These are phyloP conservation scores for Didymella segeticola DNA, from an alignment of 2,329 filamentous ascomycete genomes.

Conservation along the genomic window DNA sequence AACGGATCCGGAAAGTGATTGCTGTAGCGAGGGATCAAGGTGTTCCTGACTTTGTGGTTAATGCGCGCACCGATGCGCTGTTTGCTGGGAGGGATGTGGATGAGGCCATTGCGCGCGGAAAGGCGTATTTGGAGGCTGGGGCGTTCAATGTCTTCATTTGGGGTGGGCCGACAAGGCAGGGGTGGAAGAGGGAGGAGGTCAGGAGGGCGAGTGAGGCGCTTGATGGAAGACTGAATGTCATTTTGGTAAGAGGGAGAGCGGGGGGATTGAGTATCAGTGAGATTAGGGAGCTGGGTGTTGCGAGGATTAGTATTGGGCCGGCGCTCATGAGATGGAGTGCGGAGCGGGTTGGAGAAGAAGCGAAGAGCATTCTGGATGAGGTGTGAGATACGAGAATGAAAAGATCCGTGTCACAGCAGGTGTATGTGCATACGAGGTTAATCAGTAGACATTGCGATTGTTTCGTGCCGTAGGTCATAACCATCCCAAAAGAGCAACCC, in stretches of 20 bases:
- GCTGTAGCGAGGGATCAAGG: slow-evolving; percentile 55
- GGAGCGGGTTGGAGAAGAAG: slow-evolving; percentile 28
- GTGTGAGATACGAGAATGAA: not conserved
- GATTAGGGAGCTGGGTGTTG: slow-evolving; percentile 40
- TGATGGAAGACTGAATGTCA: slow-evolving; percentile 40
- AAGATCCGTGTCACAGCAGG: not conserved
- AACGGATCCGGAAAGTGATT: slow-evolving; percentile 55
- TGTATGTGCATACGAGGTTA: not conserved
- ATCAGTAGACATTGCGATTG: slow-evolving; percentile 7
- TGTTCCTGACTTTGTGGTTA: slow-evolving; percentile 55
- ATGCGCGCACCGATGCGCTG: slow-evolving; percentile 64
- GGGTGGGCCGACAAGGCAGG: slow-evolving; percentile 57
- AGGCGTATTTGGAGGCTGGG: slow-evolving; percentile 64
- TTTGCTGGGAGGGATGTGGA: slow-evolving; percentile 50
- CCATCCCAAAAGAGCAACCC: slow-evolving; percentile 5
- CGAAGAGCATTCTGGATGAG: slow-evolving; percentile 24
- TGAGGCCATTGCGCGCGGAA: slow-evolving; percentile 62
- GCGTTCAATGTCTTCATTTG: slow-evolving; percentile 68
- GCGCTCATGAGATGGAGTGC: slow-evolving; percentile 29
- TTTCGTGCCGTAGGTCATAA: slow-evolving; percentile 9
- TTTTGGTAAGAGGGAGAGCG: slow-evolving; percentile 19
- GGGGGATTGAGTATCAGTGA: slow-evolving; percentile 33
- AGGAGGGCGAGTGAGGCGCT: slow-evolving; percentile 25
- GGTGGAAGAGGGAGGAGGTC: slow-evolving; percentile 33
- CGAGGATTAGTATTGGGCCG: slow-evolving; percentile 43